Conservation (phyloP, 768 basidiomycete genomes). For the Tephrocybe sp. region DNA sequence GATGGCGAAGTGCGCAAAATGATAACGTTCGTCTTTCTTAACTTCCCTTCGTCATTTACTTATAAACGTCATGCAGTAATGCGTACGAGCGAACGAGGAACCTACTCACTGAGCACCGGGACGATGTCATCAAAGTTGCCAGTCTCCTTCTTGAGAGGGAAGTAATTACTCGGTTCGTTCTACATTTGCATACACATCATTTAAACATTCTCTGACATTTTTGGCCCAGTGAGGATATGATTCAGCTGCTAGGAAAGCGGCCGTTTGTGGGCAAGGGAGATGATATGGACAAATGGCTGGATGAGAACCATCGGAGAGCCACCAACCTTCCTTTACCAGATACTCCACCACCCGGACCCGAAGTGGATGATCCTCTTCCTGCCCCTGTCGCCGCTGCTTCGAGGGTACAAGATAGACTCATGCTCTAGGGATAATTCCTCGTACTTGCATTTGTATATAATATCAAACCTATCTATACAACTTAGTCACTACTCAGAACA, state of each 20-base stretch:
- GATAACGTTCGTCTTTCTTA: constrained; percentile 59
- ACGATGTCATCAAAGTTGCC: constrained; percentile 93
- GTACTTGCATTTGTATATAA: constrained; percentile 28
- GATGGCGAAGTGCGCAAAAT: constrained; percentile 93
- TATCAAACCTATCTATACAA: constrained; percentile 16
- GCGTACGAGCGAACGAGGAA: constrained; percentile 85
- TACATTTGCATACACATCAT: not conserved
- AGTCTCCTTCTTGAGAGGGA: constrained; percentile 90
- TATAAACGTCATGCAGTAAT: constrained; percentile 35
- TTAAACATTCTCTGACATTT: constrained; percentile 9
- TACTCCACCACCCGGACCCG: constrained; percentile 26
- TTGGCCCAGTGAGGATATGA: constrained; percentile 80
- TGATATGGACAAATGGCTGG: constrained; percentile 98
- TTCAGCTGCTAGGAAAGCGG: constrained; percentile 75
- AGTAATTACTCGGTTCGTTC: constrained; percentile 81
- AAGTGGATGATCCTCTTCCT: constrained; percentile 44
- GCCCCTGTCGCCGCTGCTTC: constrained; percentile 47
- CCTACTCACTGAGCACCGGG: constrained; percentile 77
- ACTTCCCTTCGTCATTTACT: constrained; percentile 4
- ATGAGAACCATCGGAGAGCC: constrained; percentile 65
- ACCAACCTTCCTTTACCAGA: constrained; percentile 17
- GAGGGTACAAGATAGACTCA: constrained; percentile 28
- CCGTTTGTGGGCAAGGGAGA: constrained; percentile 78
- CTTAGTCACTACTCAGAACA: constrained; percentile 7
- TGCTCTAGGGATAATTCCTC: constrained; percentile 14